Conservation (phyloP, 2,329 filamentous ascomycete genomes). For the Pseudomassariella vexata region DNA sequence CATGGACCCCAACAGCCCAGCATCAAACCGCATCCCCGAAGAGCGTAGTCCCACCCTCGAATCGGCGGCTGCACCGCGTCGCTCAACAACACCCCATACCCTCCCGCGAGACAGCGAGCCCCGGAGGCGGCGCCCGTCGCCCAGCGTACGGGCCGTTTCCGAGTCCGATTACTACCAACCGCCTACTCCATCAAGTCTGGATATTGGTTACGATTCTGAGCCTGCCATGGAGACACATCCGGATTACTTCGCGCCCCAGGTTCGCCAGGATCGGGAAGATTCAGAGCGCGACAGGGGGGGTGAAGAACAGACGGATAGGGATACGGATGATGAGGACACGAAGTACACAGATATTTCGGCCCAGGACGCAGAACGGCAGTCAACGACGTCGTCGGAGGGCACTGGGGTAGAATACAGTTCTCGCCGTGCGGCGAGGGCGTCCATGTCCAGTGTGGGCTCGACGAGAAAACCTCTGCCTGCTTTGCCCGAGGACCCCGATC, state of each 20-base stretch:
- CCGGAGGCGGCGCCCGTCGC: slow-evolving; percentile 12
- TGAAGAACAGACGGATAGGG: neutral
- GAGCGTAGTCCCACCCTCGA: slow-evolving; percentile 4
- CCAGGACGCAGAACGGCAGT: neutral
- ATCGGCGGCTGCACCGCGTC: neutral
- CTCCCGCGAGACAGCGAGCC: slow-evolving; percentile 3
- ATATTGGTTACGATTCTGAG: slow-evolving; percentile 26
- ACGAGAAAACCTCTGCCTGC: slow-evolving; percentile 38
- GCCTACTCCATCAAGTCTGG: slow-evolving; percentile 19
- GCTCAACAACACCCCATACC: neutral
- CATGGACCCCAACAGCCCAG: too few relatives aligned
- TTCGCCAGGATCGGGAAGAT: neutral
- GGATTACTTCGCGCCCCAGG: slow-evolving; percentile 17
- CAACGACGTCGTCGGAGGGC: slow-evolving; percentile 1
- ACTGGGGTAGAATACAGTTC: slow-evolving; percentile 1
- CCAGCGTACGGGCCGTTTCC: slow-evolving; percentile 15
- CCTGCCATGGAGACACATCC: slow-evolving; percentile 17
- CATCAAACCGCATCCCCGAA: neutral
- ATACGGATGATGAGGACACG: slow-evolving; percentile 14
- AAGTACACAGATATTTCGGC: slow-evolving; percentile 5
- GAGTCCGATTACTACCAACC: slow-evolving; percentile 17
- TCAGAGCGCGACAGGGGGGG: neutral
- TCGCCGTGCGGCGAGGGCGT: slow-evolving; percentile 11
- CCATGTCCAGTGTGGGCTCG: slow-evolving; percentile 12
- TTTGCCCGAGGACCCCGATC: slow-evolving; percentile 33